These are phyloP conservation scores for Mycena filopes DNA, from an alignment of 768 basidiomycete species.

Conservation along the genomic window DNA sequence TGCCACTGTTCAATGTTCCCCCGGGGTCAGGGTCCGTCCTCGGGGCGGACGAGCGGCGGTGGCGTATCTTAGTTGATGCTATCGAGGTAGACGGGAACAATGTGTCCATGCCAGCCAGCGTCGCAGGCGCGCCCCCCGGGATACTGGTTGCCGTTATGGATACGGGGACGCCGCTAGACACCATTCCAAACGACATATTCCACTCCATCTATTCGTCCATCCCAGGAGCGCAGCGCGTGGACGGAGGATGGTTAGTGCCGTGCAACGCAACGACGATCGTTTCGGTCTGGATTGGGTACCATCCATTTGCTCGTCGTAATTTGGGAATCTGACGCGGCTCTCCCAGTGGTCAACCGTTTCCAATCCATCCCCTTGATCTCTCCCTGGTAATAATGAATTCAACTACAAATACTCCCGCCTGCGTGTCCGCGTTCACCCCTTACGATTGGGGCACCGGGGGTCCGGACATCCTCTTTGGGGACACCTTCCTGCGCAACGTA, in stretches of 20 bases:
- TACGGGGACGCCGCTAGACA: constrained; percentile 8
- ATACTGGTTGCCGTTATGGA: constrained; percentile 8
- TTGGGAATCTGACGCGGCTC: background rate
- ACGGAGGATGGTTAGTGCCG: background rate
- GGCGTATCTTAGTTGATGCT: constrained; percentile 3
- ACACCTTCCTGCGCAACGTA: constrained; percentile 9
- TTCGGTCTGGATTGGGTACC: constrained; percentile 6
- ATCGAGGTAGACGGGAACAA: background rate
- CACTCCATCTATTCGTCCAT: constrained; percentile 2
- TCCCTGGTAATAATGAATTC: background rate
- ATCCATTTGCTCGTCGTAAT: background rate
- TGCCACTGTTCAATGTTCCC: constrained; percentile 3
- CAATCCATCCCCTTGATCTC: constrained; percentile 14
- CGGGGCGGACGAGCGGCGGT: background rate
- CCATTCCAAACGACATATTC: background rate
- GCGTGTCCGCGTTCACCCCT: background rate
- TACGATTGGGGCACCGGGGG: too few relatives aligned
- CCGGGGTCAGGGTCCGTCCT: too few relatives aligned
- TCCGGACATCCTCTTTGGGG: constrained; percentile 1
- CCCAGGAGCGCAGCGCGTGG: constrained; percentile 2
- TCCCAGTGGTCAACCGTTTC: background rate
- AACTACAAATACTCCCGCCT: background rate
- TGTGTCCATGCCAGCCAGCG: too few relatives aligned
- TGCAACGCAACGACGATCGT: constrained; percentile 1
- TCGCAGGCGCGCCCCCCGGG: background rate